Base-by-base conservation (phyloP, 805 yeast genomes). In the Wickerhamiella allomyrinae region DNA sequence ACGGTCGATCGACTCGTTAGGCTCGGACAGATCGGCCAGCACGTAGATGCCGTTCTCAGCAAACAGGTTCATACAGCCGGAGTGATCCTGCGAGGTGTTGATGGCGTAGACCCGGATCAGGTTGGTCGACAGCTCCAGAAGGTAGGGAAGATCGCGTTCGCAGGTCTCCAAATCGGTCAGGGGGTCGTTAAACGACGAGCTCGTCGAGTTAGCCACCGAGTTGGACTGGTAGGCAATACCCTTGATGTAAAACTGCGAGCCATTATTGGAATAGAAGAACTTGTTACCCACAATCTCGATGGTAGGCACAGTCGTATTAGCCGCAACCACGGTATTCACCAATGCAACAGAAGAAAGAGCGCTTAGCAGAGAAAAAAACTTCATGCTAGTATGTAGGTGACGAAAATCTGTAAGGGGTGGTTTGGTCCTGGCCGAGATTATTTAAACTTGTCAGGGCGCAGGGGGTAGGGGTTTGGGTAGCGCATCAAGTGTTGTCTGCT, bases 1-100 rank as follows among this genome's bases (percentile, higher is more conserved):
- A 58, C 96, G 76, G 57, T 74, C 71, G 54, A 89, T 79, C 21
- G 96, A 84, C 34, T 63, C 56, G 37, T 73, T 73, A 3, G 97
- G 96, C 57, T 87, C 86, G 29, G 94, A 76, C 52, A 91, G 71
- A 64, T 91, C 98, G 33, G 94, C 78, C 55, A 91, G 65, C 23
- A 89, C 84, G 58, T 91, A 91, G 53, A 91, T 87, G 41, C 95
- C 96, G 43, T 89, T 93, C 20, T 81, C 82, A 44, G 70, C 70
- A 44, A 83, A 72, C 10, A 75, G 69, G 39, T 71, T 52, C 86
- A 87, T 82, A 64, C 95, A 86, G 19, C 61, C 73, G 55, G 75
- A 79, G 64, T 89, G 97, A 55, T 76, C 67, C 45, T 67, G 64
- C 1, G 70, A 61, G 14, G 89, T 77, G 62, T 87, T 79, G 41